phyloP scores from a whole-genome alignment of 768 basidiomycete genomes.

The Boletus vermiculosoides region DNA sequence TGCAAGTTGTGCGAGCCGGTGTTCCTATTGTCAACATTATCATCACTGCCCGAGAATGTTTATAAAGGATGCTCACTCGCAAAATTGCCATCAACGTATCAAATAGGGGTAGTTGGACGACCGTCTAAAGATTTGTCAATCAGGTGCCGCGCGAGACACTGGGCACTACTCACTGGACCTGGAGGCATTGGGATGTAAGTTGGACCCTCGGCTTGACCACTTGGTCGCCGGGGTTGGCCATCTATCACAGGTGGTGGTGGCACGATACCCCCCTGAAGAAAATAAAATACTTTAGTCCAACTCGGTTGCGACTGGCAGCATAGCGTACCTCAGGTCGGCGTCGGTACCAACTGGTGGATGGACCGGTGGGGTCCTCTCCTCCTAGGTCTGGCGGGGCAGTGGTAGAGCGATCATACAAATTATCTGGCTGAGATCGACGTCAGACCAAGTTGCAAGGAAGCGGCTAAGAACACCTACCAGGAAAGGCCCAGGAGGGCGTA shows the following conservation, averaged over 20 bases:
- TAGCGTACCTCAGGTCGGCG: constrained; percentile 18
- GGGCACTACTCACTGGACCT: constrained; percentile 47
- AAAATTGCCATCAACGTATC: constrained; percentile 69
- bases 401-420: constrained; percentile 25
- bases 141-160: not conserved
- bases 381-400: constrained; percentile 26
- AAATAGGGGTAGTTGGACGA: constrained; percentile 64
- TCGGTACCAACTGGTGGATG: constrained; percentile 26
- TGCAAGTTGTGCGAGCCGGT: constrained; percentile 68
- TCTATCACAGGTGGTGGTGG: constrained; percentile 30
- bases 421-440: constrained; percentile 17
- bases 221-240: constrained; percentile 17
- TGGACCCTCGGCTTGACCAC: constrained; percentile 27
- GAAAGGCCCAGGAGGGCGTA: constrained; percentile 22
- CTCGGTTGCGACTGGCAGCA: not conserved
- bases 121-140: constrained; percentile 40
- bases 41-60: not conserved
- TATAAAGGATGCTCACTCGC: constrained; percentile 43
- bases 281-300: not conserved
- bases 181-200: constrained; percentile 47
- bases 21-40: constrained; percentile 51
- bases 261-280: constrained; percentile 24
- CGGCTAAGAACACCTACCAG: constrained; percentile 13
- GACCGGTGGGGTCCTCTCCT: constrained; percentile 14
- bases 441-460: not conserved